Base-by-base conservation (phyloP, 2,329 filamentous ascomycete species). In the Paracoccidioides lutzii region DNA sequence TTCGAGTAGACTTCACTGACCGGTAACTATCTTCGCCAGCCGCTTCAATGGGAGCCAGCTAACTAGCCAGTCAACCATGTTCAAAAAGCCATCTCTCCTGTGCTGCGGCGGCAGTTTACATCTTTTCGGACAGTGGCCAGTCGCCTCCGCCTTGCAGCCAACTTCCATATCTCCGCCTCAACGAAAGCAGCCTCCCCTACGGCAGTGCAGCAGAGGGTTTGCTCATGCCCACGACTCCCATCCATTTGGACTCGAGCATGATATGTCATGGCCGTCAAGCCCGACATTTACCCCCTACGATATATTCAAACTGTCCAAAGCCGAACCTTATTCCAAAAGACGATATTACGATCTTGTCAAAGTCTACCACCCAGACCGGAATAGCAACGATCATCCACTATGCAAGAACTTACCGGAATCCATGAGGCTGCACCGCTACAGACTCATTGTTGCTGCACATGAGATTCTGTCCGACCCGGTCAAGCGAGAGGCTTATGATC, bases 291-390 rank as follows among this genome's bases (percentile, higher is more conserved):
- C 90, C 0, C 93, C 93, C 0, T 97, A 98, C 73, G 88, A 97
- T 65, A 88, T 98, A 66, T 84, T 97, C 65, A 76, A 80, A 37
- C 74, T 80, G 60, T 72, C 75, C 54, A 80, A 74, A 62, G 75
- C 75, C 56, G 82, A 81, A 12, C 79, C 82, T 1, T 97, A 98
- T 70, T 84, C 81, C 59, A 97, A 98, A 71, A 74, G 78, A 45
- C 82, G 82, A 58, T 98, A 90, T 77, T 93, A 94, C 71, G 81
- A 91, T 66, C 81, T 98, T 53, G 93, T 95, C 57, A 98, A 97
- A 75, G 77, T 94, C 49, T 98, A 98, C 73, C 93, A 98, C 67
- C 93, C 93, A 0, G 93, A 98, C 70, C 81, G 80, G 57, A 75
- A 70, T 59, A 71, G 69, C 57, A 69, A 73, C 57, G 70, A 74